These are phyloP conservation scores for Fusarium nodosum DNA, from an alignment of 2,329 filamentous ascomycete genomes.

Conservation along the genomic window DNA sequence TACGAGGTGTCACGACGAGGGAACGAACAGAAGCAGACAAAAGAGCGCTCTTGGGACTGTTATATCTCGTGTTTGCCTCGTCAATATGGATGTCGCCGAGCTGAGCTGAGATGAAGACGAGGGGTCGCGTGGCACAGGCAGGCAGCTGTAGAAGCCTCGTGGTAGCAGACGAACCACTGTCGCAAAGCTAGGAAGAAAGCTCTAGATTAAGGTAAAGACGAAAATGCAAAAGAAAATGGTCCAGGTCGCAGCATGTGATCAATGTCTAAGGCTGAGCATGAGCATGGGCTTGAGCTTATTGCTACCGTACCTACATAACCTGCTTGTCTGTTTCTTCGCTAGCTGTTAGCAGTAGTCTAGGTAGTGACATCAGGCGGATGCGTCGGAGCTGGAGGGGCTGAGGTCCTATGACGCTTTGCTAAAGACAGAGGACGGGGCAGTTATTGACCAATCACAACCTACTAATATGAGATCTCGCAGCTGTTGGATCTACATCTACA, in stretches of 20 bases:
- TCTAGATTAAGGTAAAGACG: constrained; percentile 18
- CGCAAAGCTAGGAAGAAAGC: constrained; percentile 10
- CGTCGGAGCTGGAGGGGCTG: constrained; percentile 30
- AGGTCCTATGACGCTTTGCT: constrained; percentile 43
- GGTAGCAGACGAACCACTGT: constrained; percentile 10
- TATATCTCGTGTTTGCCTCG: constrained; percentile 35
- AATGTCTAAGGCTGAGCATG: constrained; percentile 16
- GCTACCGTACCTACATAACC: constrained; percentile 2
- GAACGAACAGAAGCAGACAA: constrained; percentile 1
- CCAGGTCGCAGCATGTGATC: constrained; percentile 46
- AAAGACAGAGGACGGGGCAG: constrained; percentile 23
- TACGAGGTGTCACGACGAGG: constrained; percentile 12
- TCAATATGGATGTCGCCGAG: constrained; percentile 3
- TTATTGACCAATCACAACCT: constrained; percentile 40
- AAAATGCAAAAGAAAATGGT: constrained; percentile 17
- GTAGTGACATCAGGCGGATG: constrained; percentile 49
- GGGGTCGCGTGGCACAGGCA: constrained; percentile 41
- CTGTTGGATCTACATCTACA: constrained; percentile 25
- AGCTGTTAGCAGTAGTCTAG: constrained; percentile 20
- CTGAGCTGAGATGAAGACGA: constrained; percentile 22
- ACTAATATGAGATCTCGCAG: constrained; percentile 28
- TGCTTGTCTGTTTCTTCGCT: constrained; percentile 22
- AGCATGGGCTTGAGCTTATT: constrained; percentile 16
- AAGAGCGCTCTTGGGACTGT: constrained; percentile 16
- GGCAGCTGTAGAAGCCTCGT: constrained; percentile 30